Evolutionary conservation across 768 basidiomycete genomes (phyloP).

Genomic region (Tulasnella sp.): DNA sequence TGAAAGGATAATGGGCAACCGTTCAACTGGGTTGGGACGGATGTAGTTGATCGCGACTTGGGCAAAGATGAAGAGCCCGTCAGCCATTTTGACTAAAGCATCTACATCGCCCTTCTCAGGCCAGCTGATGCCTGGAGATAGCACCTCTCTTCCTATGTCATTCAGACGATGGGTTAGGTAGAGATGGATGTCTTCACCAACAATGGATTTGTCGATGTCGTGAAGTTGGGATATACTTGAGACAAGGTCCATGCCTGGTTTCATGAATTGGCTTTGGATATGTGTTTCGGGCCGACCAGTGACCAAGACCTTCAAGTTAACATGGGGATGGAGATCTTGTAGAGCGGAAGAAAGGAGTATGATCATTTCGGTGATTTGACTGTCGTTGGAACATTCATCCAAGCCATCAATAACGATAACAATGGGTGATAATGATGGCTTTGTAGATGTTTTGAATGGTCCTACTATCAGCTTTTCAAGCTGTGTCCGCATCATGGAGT

Average conservation of each 20-base stretch:
- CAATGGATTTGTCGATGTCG: slow-evolving; percentile 12
- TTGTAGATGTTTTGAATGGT: slow-evolving; percentile 4
- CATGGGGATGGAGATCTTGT: slow-evolving; percentile 20
- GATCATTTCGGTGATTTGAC: slow-evolving; percentile 18
- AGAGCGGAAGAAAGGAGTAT: slow-evolving; percentile 18
- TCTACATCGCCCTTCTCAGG: neutral
- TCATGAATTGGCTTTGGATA: slow-evolving; percentile 14
- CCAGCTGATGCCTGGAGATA: neutral
- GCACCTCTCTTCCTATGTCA: neutral
- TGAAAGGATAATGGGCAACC: neutral
- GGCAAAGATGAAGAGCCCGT: slow-evolving; percentile 8
- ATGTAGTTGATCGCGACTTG: slow-evolving; percentile 1
- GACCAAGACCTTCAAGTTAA: slow-evolving; percentile 24
- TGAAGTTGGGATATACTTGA: slow-evolving; percentile 2
- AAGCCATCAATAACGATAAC: slow-evolving; percentile 30
- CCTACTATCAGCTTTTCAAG: slow-evolving; percentile 18
- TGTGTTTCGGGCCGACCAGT: slow-evolving; percentile 26
- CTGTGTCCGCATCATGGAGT: slow-evolving; percentile 17
- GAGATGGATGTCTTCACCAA: slow-evolving; percentile 8
- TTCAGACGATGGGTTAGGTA: slow-evolving; percentile 4
- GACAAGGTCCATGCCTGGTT: neutral
- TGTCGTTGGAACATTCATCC: slow-evolving; percentile 25
- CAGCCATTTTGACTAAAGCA: neutral
- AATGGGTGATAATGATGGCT: slow-evolving; percentile 11
- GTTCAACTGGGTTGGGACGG: too few species aligned